phyloP scores from a whole-genome alignment of 2,329 filamentous ascomycete genomes.

The Penicillium sp. region DNA sequence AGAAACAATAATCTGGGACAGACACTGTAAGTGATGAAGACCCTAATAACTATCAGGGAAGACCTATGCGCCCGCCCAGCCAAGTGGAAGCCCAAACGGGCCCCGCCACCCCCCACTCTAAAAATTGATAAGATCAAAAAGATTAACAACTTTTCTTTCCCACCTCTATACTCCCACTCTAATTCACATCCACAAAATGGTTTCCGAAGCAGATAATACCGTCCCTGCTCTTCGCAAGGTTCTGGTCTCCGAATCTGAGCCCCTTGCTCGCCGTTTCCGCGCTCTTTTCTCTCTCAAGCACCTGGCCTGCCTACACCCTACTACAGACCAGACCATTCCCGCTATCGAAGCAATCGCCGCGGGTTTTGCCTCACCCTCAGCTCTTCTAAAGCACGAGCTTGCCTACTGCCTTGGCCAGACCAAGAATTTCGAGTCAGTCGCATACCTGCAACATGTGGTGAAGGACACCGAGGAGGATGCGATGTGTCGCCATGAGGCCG shows the following conservation, averaged over 20 bases:
- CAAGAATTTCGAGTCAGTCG: slow-evolving; percentile 68
- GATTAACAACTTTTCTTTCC: slow-evolving; percentile 19
- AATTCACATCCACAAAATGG: slow-evolving; percentile 24
- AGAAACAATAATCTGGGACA: neutral
- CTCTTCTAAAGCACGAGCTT: slow-evolving; percentile 90
- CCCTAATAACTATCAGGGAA: slow-evolving; percentile 7
- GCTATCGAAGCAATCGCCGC: slow-evolving; percentile 80
- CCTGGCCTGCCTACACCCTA: slow-evolving; percentile 65
- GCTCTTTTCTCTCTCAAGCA: slow-evolving; percentile 98
- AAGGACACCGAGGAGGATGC: slow-evolving; percentile 77
- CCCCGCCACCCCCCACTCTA: slow-evolving; percentile 39
- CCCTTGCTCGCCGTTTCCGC: slow-evolving; percentile 85
- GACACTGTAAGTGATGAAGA: neutral
- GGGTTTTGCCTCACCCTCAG: slow-evolving; percentile 77
- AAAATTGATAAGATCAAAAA: slow-evolving; percentile 42
- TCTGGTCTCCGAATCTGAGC: slow-evolving; percentile 73
- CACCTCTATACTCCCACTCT: slow-evolving; percentile 2
- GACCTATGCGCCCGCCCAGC: neutral
- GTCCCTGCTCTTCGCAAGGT: slow-evolving; percentile 58
- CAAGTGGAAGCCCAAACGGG: slow-evolving; percentile 8
- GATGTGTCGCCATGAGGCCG: slow-evolving; percentile 96
- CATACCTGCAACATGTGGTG: slow-evolving; percentile 69
- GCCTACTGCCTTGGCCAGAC: slow-evolving; percentile 96
- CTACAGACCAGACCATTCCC: slow-evolving; percentile 56
- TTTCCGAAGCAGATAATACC: slow-evolving; percentile 35